Evolutionary conservation across 257 asterid species (phyloP).

Genomic region (Solanum ahanhuiri): DNA sequence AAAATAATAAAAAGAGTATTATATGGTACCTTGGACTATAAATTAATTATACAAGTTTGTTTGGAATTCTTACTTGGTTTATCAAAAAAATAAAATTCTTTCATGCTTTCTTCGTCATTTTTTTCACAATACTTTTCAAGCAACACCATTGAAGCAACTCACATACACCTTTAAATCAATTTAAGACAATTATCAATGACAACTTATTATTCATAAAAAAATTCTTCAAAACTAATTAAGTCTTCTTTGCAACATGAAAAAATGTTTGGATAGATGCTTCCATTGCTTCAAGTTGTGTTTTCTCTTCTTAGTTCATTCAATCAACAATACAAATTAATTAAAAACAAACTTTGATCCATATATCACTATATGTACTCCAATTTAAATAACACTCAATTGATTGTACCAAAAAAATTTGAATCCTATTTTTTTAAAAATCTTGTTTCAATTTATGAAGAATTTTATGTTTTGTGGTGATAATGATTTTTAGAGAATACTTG

Average conservation of each 20-base stretch:
- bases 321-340: not conserved
- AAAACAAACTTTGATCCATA: not conserved
- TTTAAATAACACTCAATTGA: not conserved
- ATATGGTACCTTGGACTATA: not conserved
- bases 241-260: not conserved
- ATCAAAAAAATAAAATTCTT: not conserved
- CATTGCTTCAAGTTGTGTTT: not conserved
- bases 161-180: not conserved
- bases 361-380: not conserved
- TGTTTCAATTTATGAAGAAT: not conserved
- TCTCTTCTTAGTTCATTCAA: not conserved
- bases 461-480: too few species aligned
- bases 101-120: not conserved
- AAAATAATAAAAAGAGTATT: too few species aligned
- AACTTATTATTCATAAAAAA: not conserved
- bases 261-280: not conserved
- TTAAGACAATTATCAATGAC: not conserved
- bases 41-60: not conserved
- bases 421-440: too few species aligned
- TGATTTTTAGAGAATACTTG: not conserved
- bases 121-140: fast-evolving
- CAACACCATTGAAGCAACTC: not conserved
- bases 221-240: too few species aligned
- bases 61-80: not conserved
- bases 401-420: not conserved